These are phyloP conservation scores for Trichomonas tenax DNA, from an alignment of 208 protist species.

Conservation along the genomic window DNA sequence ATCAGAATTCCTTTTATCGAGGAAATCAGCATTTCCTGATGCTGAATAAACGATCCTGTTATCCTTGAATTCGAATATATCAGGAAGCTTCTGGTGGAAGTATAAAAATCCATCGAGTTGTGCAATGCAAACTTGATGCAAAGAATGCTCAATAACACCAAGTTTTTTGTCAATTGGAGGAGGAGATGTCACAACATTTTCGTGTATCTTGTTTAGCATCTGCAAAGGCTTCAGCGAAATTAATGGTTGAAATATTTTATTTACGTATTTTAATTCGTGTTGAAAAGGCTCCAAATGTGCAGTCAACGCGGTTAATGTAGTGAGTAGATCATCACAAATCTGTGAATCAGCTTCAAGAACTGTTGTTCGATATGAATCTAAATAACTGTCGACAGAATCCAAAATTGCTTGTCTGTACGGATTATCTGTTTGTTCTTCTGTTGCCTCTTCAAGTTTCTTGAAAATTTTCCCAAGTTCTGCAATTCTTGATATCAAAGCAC, in stretches of 20 bases:
- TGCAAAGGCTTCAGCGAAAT: neutral
- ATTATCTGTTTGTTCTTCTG: neutral
- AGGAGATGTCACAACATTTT: neutral
- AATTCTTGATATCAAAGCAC: neutral
- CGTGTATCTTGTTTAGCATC: neutral
- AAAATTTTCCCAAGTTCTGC: neutral
- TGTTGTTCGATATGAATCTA: neutral
- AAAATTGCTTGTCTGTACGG: neutral
- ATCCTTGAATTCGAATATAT: constrained; percentile 3
- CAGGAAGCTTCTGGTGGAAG: neutral
- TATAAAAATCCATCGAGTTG: neutral
- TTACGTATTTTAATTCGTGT: neutral
- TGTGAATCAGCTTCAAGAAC: neutral
- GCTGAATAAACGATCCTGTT: neutral
- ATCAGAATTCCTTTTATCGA: neutral
- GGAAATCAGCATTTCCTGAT: neutral
- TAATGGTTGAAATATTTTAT: neutral
- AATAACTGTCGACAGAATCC: neutral
- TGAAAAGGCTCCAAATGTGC: neutral
- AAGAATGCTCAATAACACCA: neutral
- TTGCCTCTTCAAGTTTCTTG: neutral
- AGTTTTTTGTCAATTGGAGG: neutral
- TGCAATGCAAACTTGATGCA: neutral
- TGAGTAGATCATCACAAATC: neutral
- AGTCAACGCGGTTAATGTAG: neutral